Conservation (phyloP, 2,329 filamentous ascomycete species). For the Torrubiellomyces zombiae region DNA sequence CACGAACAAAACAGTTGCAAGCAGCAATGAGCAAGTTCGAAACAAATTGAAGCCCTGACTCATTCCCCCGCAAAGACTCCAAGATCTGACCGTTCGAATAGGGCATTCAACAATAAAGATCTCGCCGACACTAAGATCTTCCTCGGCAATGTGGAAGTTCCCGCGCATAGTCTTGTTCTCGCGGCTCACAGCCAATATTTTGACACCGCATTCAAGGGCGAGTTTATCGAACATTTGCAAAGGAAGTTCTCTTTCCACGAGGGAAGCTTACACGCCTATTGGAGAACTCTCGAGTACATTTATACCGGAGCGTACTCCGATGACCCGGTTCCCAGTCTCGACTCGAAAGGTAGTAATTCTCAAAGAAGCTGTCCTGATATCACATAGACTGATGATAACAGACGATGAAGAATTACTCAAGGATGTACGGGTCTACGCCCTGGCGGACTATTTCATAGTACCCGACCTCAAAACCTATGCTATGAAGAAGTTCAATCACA, state of each 20-base stretch:
- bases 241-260: background rate
- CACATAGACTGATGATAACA: background rate
- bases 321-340: background rate
- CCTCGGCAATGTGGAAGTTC: background rate
- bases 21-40: no score
- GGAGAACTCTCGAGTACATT: background rate
- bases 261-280: background rate
- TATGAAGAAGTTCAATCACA: background rate
- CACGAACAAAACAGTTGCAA: no score
- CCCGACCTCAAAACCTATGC: constrained; percentile 1
- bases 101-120: background rate
- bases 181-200: background rate
- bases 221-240: background rate
- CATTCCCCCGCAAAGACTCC: no score
- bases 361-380: no score
- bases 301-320: background rate
- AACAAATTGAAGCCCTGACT: no score
- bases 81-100: no score
- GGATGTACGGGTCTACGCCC: constrained; percentile 3
- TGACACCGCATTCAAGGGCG: background rate
- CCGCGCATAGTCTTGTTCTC: background rate
- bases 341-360: background rate
- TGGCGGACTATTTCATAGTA: constrained; percentile 2
- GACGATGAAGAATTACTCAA: constrained; percentile 3
- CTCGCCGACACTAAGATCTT: background rate